Evolutionary conservation across 495 filamentous ascomycete genomes (phyloP).

Genomic region (Parathielavia appendiculata): DNA sequence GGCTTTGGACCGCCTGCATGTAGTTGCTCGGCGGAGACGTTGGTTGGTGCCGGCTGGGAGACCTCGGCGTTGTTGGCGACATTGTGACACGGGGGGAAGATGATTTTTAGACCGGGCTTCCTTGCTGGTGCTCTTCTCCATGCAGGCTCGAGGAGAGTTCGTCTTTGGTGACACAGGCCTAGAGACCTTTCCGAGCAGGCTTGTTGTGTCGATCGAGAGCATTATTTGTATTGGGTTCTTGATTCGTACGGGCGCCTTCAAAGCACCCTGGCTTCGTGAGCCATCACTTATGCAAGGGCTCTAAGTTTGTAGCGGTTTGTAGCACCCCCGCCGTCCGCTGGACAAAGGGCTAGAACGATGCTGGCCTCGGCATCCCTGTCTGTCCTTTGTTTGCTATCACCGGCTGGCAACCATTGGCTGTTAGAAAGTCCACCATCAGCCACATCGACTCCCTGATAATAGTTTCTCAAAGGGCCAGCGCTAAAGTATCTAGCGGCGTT

Average conservation of each 20-base stretch:
- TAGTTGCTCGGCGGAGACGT: constrained; percentile 7
- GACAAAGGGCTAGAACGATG: not conserved
- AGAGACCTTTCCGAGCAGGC: not conserved
- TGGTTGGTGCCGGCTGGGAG: not conserved
- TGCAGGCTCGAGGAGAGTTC: not conserved
- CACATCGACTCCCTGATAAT: constrained; percentile 6
- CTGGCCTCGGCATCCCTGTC: constrained; percentile 1
- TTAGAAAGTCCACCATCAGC: not conserved
- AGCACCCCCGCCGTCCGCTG: not conserved
- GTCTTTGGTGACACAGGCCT: constrained; percentile 12
- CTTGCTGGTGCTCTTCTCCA: not conserved
- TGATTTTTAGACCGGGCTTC: not conserved
- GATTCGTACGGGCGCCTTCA: not conserved
- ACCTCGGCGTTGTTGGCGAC: not conserved
- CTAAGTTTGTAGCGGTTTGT: not conserved
- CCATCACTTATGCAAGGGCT: not conserved
- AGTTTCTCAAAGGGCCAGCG: not conserved
- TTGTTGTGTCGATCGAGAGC: constrained; percentile 1
- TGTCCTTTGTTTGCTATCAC: constrained; percentile 10
- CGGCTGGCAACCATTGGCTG: not conserved
- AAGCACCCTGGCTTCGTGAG: not conserved
- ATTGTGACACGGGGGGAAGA: not conserved
- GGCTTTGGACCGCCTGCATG: constrained; percentile 11
- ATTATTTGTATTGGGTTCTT: not conserved
- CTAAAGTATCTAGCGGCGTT: not conserved